Evolutionary conservation across 192 early-diverging fungal species (phyloP).

Genomic region (Haplosporangium gracile): DNA sequence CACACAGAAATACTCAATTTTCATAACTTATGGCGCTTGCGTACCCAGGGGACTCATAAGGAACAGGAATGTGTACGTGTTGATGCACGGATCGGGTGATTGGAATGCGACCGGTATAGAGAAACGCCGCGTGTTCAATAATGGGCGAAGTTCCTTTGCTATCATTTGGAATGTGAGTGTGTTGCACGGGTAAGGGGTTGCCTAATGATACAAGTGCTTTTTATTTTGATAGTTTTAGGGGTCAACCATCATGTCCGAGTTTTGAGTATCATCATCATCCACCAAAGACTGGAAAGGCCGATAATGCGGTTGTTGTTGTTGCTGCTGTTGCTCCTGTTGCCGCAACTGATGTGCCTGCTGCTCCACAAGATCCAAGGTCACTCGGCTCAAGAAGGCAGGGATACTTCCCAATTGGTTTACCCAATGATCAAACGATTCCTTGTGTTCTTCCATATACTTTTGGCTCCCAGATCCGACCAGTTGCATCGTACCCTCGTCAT

Average conservation of each 20-base stretch:
- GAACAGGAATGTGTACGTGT: too few relatives aligned
- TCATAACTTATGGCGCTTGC: too few relatives aligned
- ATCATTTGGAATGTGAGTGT: neutral
- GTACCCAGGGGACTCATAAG: too few relatives aligned
- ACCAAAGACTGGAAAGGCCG: neutral
- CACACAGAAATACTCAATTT: too few relatives aligned
- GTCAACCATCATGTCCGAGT: slow-evolving; percentile 48
- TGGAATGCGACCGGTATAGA: neutral
- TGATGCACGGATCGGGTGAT: neutral
- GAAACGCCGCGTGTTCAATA: neutral
- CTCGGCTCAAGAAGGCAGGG: slow-evolving; percentile 85
- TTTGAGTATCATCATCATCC: slow-evolving; percentile 35
- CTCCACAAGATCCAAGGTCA: slow-evolving; percentile 78
- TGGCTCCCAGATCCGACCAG: slow-evolving; percentile 78
- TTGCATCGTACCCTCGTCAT: slow-evolving; percentile 76
- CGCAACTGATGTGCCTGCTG: slow-evolving; percentile 32
- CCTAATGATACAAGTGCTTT: neutral
- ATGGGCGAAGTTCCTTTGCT: neutral
- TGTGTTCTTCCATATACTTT: slow-evolving; percentile 67
- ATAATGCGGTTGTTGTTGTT: slow-evolving; percentile 3
- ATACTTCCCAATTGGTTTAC: slow-evolving; percentile 79
- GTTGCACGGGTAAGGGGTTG: neutral
- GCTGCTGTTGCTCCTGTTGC: neutral
- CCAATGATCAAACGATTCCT: slow-evolving; percentile 72
- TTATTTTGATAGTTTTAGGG: neutral